phyloP scores from a whole-genome alignment of 768 basidiomycete species.

The Russula earlei region DNA sequence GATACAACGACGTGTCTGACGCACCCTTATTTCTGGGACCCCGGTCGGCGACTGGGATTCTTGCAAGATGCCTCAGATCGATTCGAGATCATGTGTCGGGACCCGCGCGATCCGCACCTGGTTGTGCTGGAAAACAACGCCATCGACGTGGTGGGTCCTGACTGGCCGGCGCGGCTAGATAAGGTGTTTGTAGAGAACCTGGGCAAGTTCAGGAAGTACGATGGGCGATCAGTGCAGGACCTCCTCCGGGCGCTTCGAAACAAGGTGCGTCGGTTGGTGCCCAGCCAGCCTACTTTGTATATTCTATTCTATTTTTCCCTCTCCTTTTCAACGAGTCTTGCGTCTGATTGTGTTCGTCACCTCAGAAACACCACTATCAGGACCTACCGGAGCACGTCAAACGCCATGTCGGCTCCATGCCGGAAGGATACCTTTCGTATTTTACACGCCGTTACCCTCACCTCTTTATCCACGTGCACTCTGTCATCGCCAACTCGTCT shows the following conservation, averaged over 20 bases:
- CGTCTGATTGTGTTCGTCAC: not conserved
- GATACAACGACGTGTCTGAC: conserved; percentile 79
- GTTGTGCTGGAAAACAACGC: conserved; percentile 67
- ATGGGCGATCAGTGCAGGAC: conserved; percentile 85
- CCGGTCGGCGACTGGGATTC: conserved; percentile 77
- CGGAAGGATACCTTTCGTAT: conserved; percentile 84
- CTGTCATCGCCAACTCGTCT: conserved; percentile 64
- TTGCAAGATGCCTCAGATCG: conserved; percentile 97
- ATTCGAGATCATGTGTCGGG: conserved; percentile 95
- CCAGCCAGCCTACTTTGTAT: not conserved
- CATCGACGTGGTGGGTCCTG: conserved; percentile 65
- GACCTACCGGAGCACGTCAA: conserved; percentile 91
- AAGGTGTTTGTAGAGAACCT: conserved; percentile 87
- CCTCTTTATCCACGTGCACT: conserved; percentile 86
- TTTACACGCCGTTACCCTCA: conserved; percentile 90
- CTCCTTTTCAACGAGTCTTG: not conserved
- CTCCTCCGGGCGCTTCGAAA: conserved; percentile 87
- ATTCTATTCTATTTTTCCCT: not conserved
- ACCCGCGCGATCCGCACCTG: conserved; percentile 73
- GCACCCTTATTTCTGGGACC: conserved; percentile 97
- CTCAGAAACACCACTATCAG: conserved; percentile 94
- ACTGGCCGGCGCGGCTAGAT: conserved; percentile 85
- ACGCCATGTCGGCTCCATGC: conserved; percentile 81
- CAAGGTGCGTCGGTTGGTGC: conserved; percentile 53
- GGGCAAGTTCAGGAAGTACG: conserved; percentile 96